These are phyloP conservation scores for Neonectria hederae DNA, from an alignment of 2,329 filamentous ascomycete species.

Conservation along the genomic window DNA sequence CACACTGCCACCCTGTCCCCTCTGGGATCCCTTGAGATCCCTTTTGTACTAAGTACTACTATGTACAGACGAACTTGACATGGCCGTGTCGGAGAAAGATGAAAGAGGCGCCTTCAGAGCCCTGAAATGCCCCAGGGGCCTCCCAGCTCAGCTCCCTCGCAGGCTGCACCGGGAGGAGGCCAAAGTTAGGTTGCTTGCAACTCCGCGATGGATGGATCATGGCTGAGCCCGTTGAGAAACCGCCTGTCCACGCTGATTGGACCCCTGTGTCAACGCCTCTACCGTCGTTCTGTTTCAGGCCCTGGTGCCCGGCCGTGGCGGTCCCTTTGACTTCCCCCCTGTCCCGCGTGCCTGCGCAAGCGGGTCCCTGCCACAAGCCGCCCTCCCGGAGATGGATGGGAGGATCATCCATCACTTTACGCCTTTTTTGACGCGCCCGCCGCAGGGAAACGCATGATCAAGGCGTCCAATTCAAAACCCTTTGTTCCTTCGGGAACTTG, in stretches of 20 bases:
- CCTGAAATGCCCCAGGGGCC: constrained; percentile 9
- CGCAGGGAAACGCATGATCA: constrained; percentile 18
- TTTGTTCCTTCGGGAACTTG: not conserved
- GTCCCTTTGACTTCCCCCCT: not conserved
- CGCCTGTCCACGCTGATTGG: constrained; percentile 21
- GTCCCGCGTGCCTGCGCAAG: constrained; percentile 30
- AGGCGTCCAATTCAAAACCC: constrained; percentile 1
- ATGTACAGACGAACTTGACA: constrained; percentile 21
- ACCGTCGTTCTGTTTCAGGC: constrained; percentile 40
- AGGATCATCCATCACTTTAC: constrained; percentile 17
- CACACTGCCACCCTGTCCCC: not conserved
- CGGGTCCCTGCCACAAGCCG: constrained; percentile 25
- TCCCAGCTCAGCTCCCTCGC: constrained; percentile 4
- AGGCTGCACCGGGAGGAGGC: constrained; percentile 14
- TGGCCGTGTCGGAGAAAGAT: constrained; percentile 32
- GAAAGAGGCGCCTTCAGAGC: constrained; percentile 24
- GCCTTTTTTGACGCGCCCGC: not conserved
- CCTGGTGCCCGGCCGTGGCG: constrained; percentile 21
- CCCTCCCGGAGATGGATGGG: constrained; percentile 12
- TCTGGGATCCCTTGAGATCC: constrained; percentile 10
- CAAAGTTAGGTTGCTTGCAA: constrained; percentile 27
- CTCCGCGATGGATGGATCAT: constrained; percentile 7
- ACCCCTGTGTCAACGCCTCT: constrained; percentile 24
- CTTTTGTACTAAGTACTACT: not conserved
- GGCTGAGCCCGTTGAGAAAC: constrained; percentile 28